Evolutionary conservation across 2,329 filamentous ascomycete species (phyloP).

Genomic region (Blastomyces silverae): DNA sequence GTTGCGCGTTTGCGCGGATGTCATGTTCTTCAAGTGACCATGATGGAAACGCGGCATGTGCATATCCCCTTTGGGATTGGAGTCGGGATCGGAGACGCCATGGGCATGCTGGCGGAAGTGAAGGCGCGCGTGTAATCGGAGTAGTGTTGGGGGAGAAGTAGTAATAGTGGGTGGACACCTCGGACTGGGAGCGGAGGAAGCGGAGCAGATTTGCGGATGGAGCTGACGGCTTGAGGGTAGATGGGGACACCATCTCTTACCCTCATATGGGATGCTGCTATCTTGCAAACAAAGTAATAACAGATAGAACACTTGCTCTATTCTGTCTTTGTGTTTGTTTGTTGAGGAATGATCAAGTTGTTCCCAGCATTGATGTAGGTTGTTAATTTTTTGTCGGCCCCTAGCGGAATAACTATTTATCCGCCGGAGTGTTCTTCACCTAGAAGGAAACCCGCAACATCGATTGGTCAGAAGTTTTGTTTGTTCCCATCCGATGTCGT

Average conservation of each 20-base stretch:
- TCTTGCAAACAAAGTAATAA: not conserved
- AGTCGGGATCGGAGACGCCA: constrained; percentile 4
- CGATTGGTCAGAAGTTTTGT: too few species aligned
- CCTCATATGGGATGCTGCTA: constrained; percentile 11
- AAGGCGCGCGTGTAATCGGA: not conserved
- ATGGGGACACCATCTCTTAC: constrained; percentile 36
- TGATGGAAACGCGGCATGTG: not conserved
- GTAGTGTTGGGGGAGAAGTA: constrained; percentile 40
- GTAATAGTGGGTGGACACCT: constrained; percentile 32
- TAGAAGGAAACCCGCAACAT: too few species aligned
- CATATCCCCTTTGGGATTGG: not conserved
- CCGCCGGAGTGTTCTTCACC: not conserved
- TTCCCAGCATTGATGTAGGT: not conserved
- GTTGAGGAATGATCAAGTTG: not conserved
- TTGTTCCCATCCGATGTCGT: too few species aligned
- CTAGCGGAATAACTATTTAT: not conserved
- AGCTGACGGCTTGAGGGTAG: constrained; percentile 34
- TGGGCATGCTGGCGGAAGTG: constrained; percentile 21
- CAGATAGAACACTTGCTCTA: not conserved
- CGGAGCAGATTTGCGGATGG: constrained; percentile 57
- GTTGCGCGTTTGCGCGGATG: too few species aligned
- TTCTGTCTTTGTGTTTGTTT: not conserved
- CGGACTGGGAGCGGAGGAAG: constrained; percentile 65
- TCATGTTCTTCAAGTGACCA: not conserved
- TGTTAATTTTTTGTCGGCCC: constrained; percentile 6